Conservation (phyloP, 345 rosid species). For the Syzygium aqueum region DNA sequence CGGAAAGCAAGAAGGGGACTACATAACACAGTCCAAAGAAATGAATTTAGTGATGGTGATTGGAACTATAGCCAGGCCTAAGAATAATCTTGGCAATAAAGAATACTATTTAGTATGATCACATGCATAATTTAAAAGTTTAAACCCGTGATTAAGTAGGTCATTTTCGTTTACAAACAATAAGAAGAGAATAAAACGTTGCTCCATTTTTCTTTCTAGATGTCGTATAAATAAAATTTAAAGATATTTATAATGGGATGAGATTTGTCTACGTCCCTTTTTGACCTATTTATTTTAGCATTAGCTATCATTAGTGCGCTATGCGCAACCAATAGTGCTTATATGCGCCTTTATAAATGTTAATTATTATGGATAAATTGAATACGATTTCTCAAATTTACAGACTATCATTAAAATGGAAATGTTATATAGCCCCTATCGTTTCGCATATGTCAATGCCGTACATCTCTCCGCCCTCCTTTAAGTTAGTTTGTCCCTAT, state of each 20-base stretch:
- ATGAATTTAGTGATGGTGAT: no score
- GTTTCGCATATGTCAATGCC: background rate
- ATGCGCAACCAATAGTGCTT: background rate
- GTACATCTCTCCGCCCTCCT: background rate
- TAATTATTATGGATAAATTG: background rate
- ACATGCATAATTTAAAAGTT: no score
- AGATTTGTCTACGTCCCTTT: background rate
- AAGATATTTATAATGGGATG: background rate
- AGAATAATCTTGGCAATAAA: no score
- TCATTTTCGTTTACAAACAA: no score
- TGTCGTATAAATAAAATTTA: background rate
- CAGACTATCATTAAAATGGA: background rate
- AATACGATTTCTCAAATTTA: background rate
- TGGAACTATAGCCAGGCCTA: no score
- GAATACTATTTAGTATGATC: no score
- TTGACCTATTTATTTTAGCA: background rate
- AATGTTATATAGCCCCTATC: background rate
- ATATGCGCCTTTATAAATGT: background rate
- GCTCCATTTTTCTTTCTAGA: background rate
- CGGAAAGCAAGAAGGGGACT: no score
- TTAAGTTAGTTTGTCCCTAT: background rate
- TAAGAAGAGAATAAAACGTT: no score
- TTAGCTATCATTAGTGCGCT: background rate
- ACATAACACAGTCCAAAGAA: no score
- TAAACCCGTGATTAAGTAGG: no score